Evolutionary conservation across 805 yeast species (phyloP), one percentile per base, ranked within the genome.

Genomic region (Candida sakaeoensis): DNA sequence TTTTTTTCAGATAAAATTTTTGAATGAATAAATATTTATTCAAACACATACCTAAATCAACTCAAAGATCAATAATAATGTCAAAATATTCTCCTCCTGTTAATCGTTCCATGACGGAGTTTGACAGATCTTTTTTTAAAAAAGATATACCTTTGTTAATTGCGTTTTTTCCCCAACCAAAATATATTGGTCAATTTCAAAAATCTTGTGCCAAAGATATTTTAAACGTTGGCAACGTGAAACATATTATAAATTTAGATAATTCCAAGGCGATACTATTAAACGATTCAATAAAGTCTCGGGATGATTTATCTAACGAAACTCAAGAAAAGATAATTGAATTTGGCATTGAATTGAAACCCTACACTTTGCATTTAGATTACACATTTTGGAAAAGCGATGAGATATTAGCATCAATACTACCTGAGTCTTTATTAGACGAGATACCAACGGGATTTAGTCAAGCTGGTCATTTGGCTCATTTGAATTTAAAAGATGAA

Each of bases 391-490:
- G 98, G 98, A 80, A 79, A 49, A 72, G 90, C 0, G 99, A 95
- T 41, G 96, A 93, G 50, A 83, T 93, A 12, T 66, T 93, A 27
- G 68, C 71, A 33, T 76, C 95, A 0, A 75, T 89, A 3, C 60
- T 93, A 33, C 99, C 99, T 0, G 82, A 76, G 33, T 70, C 79
- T 14, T 59, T 79, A 15, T 61, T 77, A 5, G 81, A 75, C 30
- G 95, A 88, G 41, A 69, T 83, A 7, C 99, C 99, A 1, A 72
- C 93, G 1, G 95, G 98, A 0, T 93, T 85, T 58, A 86, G 98
- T 1, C 79, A 80, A 26, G 95, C 95, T 0, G 99, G 99, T 0
- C 98, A 93, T 62, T 75, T 93, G 42, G 99, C 98, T 0, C 99
- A 93, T 61, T 62, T 95, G 54, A 93, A 93, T 53, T 61, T 93